Evolutionary conservation across 352 stramenopile genomes (phyloP), one percentile per base, ranked within the genome.

Genomic region (Globisporangium megalacanthum): DNA sequence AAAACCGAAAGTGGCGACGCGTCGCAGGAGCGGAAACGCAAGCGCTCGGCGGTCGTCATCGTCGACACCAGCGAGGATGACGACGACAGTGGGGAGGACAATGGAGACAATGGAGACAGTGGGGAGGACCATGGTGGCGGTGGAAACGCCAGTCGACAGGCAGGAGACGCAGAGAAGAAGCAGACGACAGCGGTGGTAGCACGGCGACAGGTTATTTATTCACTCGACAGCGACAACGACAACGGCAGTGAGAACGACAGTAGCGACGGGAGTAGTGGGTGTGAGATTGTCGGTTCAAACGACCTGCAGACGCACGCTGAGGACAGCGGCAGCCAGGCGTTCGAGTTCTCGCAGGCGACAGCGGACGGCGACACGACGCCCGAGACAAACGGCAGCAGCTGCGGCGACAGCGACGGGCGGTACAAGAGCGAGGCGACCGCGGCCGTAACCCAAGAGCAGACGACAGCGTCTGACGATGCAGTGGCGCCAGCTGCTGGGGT

Each of bases 191-290:
- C 22, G n/a, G 35, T 33, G 33, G 68, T 36, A 5, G 29, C 14
- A 10, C 10, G 31, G 3, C 17, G 56, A 37, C 66, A 52, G 9
- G 61, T 64, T 48, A 49, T 81, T 53, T 52, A 77, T 29, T 65
- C 57, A 10, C 61, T 81, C n/a, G 69, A 76, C 52, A 78, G 61
- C 45, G 68, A 68, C 31, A 69, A 54, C 14, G 64, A 68, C 17
- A 62, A 59, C 22, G 59, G 36, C 17, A 65, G 59, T 25, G 59
- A 44, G 19, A 61, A 72, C 14, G 37, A 49, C 8, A 14, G 42
- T 17, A 48, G 50, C 33, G 31, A 9, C 2, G 31, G 49, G 8
- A 41, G 36, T 4, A 33, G 37, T 17, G 56, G 29, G 15, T 51
- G 48, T 31, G 58, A 62, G 25, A 29, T 61, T 22, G 55, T 52